Percentiles rank a stretch among this genome's conserved stretches.
Conservation (phyloP, 2,329 filamentous ascomycete species). For the Xylaria digitata region DNA sequence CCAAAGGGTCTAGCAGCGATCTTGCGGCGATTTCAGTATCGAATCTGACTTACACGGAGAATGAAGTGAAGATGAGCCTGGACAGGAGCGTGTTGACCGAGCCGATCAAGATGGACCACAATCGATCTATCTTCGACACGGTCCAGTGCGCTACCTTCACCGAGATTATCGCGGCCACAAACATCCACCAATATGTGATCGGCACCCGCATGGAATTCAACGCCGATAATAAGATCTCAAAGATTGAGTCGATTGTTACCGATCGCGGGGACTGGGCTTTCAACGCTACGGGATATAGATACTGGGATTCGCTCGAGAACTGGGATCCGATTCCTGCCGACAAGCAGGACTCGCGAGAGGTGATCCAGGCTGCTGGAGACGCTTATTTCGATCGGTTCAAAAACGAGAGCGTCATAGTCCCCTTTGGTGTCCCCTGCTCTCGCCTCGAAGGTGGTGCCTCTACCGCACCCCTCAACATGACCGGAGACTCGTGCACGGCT, state of each 20-base stretch:
- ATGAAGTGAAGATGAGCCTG: slow-evolving; percentile 46
- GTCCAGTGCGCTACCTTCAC: slow-evolving; percentile 55
- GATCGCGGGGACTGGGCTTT: slow-evolving; percentile 50
- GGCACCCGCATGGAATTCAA: slow-evolving; percentile 49
- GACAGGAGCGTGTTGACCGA: slow-evolving; percentile 45
- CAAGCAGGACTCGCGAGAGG: slow-evolving; percentile 44
- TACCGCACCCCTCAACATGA: slow-evolving; percentile 43
- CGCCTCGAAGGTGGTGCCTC: slow-evolving; percentile 48
- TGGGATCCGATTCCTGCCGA: slow-evolving; percentile 49
- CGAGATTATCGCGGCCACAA: slow-evolving; percentile 52
- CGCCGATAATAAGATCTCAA: slow-evolving; percentile 41
- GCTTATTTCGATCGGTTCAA: slow-evolving; percentile 49
- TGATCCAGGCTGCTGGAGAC: slow-evolving; percentile 48
- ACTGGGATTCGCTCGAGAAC: slow-evolving; percentile 47
- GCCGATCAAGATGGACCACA: slow-evolving; percentile 50
- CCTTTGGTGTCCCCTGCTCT: slow-evolving; percentile 46
- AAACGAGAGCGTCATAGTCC: slow-evolving; percentile 44
- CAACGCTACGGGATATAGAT: slow-evolving; percentile 47
- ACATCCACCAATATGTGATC: slow-evolving; percentile 51
- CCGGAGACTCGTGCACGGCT: slow-evolving; percentile 45
- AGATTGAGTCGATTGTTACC: slow-evolving; percentile 49
- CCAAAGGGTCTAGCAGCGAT: slow-evolving; percentile 36
- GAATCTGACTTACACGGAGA: slow-evolving; percentile 49
- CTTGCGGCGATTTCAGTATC: slow-evolving; percentile 34
- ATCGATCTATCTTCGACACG: slow-evolving; percentile 51